Percentiles rank a stretch among this genome's conserved stretches.
phyloP scores from a whole-genome alignment of 2,329 filamentous ascomycete genomes.

The Leptographium flavum region DNA sequence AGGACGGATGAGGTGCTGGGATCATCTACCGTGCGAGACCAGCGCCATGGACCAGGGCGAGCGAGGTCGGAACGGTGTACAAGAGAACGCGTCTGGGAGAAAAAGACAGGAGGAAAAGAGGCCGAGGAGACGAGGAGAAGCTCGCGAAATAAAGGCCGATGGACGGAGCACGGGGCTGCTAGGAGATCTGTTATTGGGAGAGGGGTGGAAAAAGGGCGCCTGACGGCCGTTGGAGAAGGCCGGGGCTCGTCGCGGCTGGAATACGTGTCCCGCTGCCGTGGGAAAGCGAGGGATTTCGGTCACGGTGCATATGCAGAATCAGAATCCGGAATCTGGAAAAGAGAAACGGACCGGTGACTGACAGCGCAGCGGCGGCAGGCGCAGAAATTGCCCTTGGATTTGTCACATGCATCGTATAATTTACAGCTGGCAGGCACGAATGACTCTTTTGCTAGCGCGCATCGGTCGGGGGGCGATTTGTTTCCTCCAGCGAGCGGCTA shows the following conservation, averaged over 20 bases:
- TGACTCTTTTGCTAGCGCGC: background rate
- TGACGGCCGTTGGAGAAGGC: too few species aligned
- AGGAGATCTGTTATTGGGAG: too few species aligned
- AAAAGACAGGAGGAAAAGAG: background rate
- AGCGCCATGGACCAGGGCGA: background rate
- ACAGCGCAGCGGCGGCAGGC: background rate
- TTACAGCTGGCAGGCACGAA: background rate
- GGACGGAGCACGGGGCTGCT: constrained; percentile 30
- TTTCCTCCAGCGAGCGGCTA: background rate
- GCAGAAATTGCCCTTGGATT: constrained; percentile 5
- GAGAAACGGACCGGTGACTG: background rate
- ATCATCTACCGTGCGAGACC: background rate
- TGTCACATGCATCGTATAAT: background rate
- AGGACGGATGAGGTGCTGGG: background rate
- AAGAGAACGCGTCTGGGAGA: background rate
- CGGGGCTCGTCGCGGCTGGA: too few species aligned
- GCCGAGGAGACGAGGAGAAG: background rate
- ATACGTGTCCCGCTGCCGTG: too few species aligned
- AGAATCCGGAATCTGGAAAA: too few species aligned
- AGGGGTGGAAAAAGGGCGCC: background rate
- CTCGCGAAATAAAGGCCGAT: constrained; percentile 20
- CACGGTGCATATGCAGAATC: too few species aligned
- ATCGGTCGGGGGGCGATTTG: background rate
- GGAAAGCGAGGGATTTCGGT: too few species aligned
- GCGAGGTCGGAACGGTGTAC: background rate